Percentiles rank a stretch among this genome's conserved stretches.
Conservation (phyloP, 805 yeast species). For the Yarrowia deformans region DNA sequence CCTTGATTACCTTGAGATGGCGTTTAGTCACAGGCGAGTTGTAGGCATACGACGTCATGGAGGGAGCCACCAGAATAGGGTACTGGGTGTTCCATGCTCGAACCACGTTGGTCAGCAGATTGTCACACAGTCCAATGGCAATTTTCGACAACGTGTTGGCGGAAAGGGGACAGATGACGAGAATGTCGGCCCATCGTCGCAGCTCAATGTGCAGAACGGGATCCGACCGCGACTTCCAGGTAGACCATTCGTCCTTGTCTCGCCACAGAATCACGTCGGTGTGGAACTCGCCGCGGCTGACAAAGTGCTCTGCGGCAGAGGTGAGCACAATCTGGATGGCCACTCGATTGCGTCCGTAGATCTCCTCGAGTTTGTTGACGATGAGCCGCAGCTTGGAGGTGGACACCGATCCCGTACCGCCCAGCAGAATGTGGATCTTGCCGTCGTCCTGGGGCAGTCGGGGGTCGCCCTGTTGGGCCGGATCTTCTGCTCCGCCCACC, state of each 20-base stretch:
- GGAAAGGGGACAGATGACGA: slow-evolving; percentile 91
- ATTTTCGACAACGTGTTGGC: slow-evolving; percentile 93
- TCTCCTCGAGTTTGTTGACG: slow-evolving; percentile 79
- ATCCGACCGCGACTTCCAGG: slow-evolving; percentile 83
- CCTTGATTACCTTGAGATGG: slow-evolving; percentile 76
- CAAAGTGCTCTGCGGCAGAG: slow-evolving; percentile 83
- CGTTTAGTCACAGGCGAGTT: slow-evolving; percentile 86
- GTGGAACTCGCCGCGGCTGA: slow-evolving; percentile 61
- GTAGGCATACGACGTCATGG: slow-evolving; percentile 93
- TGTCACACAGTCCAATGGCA: slow-evolving; percentile 90
- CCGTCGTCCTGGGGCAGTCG: slow-evolving; percentile 82
- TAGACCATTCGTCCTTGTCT: slow-evolving; percentile 92
- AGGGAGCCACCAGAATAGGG: slow-evolving; percentile 91
- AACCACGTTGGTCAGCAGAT: slow-evolving; percentile 84
- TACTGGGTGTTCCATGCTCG: slow-evolving; percentile 95
- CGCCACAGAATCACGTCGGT: slow-evolving; percentile 86
- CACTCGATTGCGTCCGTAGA: slow-evolving; percentile 74
- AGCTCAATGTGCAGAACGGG: slow-evolving; percentile 95
- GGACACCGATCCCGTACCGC: slow-evolving; percentile 89
- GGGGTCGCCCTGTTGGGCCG: slow-evolving; percentile 54
- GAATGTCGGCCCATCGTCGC: slow-evolving; percentile 95
- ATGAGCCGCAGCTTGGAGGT: slow-evolving; percentile 80
- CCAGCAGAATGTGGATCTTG: slow-evolving; percentile 82
- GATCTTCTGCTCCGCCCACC: neutral
- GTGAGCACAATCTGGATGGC: slow-evolving; percentile 89